These are phyloP conservation scores for Podaxis sp. DNA, from an alignment of 768 basidiomycete genomes.

Conservation along the genomic window DNA sequence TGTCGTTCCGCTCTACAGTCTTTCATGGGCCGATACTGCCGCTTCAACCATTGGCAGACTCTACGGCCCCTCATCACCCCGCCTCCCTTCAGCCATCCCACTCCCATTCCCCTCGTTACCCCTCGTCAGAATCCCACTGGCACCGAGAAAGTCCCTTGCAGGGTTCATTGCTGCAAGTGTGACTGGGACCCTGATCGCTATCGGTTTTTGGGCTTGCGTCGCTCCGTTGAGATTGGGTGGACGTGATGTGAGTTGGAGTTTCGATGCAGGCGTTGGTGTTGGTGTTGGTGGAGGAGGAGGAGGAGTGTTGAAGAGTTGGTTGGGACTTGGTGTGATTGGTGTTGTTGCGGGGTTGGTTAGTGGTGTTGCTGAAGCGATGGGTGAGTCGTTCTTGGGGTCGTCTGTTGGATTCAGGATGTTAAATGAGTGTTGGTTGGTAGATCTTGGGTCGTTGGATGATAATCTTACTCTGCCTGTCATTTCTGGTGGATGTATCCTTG, in stretches of 20 bases:
- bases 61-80: slow-evolving; percentile 65
- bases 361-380: slow-evolving; percentile 85
- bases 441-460: slow-evolving; percentile 85
- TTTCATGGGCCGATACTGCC: slow-evolving; percentile 95
- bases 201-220: slow-evolving; percentile 69
- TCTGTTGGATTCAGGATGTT: too few relatives aligned
- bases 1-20: slow-evolving; percentile 34
- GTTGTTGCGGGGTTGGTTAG: slow-evolving; percentile 72
- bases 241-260: slow-evolving; percentile 48
- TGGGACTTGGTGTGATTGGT: slow-evolving; percentile 53
- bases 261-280: slow-evolving; percentile 16
- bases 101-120: slow-evolving; percentile 14
- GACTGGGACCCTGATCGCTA: slow-evolving; percentile 64
- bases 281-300: slow-evolving; percentile 14
- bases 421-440: slow-evolving; percentile 30
- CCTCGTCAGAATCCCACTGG: slow-evolving; percentile 53
- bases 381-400: slow-evolving; percentile 29
- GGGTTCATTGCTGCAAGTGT: slow-evolving; percentile 76
- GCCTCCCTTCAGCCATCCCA: slow-evolving; percentile 36
- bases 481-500: slow-evolving; percentile 5
- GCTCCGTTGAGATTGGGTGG: slow-evolving; percentile 40
- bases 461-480: slow-evolving; percentile 82
- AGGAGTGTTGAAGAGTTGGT: slow-evolving; percentile 24
- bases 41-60: slow-evolving; percentile 91
- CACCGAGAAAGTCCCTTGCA: slow-evolving; percentile 79